Evolutionary conservation across 1,284 basidiomycete genomes (phyloP).

Genomic region (Anthracocystis setariae): DNA sequence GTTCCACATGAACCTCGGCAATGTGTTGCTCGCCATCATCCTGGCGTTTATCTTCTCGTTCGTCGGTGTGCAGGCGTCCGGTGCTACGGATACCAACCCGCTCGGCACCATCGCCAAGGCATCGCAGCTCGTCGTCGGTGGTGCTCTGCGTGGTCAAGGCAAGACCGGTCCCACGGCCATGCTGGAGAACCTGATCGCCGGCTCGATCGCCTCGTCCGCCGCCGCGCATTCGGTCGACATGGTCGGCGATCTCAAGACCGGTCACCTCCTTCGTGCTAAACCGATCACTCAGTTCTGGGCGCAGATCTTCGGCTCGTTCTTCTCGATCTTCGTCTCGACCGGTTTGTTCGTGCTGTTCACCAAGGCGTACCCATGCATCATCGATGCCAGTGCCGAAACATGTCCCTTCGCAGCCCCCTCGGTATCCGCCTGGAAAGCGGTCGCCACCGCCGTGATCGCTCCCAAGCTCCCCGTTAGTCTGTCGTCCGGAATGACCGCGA

Average conservation of each 20-base stretch:
- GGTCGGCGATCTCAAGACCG: slow-evolving; percentile 79
- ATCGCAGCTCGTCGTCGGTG: slow-evolving; percentile 60
- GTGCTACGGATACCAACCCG: slow-evolving; percentile 64
- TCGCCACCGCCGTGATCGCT: slow-evolving; percentile 72
- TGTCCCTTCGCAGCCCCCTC: slow-evolving; percentile 75
- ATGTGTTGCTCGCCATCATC: slow-evolving; percentile 70
- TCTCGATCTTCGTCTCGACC: slow-evolving; percentile 48
- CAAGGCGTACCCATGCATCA: slow-evolving; percentile 76
- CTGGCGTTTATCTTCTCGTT: slow-evolving; percentile 76
- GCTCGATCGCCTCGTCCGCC: slow-evolving; percentile 73
- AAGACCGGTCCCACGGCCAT: slow-evolving; percentile 72
- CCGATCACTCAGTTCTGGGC: slow-evolving; percentile 77
- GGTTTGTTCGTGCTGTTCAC: slow-evolving; percentile 59
- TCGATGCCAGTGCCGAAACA: slow-evolving; percentile 61
- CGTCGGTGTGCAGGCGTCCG: slow-evolving; percentile 73
- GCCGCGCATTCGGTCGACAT: slow-evolving; percentile 76
- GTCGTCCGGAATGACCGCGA: slow-evolving; percentile 74
- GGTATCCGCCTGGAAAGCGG: slow-evolving; percentile 75
- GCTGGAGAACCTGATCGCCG: slow-evolving; percentile 74
- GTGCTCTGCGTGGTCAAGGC: slow-evolving; percentile 56
- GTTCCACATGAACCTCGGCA: slow-evolving; percentile 64
- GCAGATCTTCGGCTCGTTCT: slow-evolving; percentile 65
- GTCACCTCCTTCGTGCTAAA: slow-evolving; percentile 76
- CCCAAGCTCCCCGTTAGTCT: slow-evolving; percentile 53
- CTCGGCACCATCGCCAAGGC: slow-evolving; percentile 58